A percentile compares a stretch with the other conserved stretches of the same genome.
Conservation (phyloP, 495 filamentous ascomycete species). For the Penicillium fimorum region DNA sequence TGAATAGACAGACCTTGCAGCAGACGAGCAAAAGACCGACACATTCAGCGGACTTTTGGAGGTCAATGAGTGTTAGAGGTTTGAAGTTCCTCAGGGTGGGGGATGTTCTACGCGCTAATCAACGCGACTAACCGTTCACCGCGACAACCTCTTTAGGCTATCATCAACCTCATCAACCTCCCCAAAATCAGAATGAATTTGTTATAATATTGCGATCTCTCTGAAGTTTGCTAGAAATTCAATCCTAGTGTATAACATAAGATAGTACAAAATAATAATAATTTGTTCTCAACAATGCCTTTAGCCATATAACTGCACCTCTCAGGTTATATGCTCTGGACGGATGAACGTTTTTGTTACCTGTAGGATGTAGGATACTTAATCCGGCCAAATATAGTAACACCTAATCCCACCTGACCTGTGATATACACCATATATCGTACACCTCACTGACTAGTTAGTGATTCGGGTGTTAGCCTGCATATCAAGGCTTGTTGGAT, state of each 20-base stretch:
- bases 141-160: not conserved
- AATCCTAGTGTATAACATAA: not conserved
- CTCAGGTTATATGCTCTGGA: no score
- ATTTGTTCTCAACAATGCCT: no score
- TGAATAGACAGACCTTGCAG: slow-evolving; percentile 32
- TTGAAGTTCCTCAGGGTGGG: slow-evolving; percentile 11
- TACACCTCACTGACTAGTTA: no score
- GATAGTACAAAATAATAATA: not conserved
- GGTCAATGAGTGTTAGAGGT: not conserved
- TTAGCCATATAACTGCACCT: no score
- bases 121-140: slow-evolving; percentile 13
- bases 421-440: no score
- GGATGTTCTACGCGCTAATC: slow-evolving; percentile 18
- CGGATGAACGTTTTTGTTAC: no score
- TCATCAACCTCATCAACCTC: not conserved
- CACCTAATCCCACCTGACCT: no score
- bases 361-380: no score
- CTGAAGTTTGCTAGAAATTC: not conserved
- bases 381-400: no score
- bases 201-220: not conserved
- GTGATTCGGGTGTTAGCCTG: no score
- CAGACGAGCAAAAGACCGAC: slow-evolving; percentile 25
- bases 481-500: no score
- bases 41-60: slow-evolving; percentile 36
- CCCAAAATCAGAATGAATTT: not conserved